Percentiles rank a stretch among this genome's conserved stretches.
Conservation (phyloP, 106 monocot genomes). For the Ottelia alismoides region DNA sequence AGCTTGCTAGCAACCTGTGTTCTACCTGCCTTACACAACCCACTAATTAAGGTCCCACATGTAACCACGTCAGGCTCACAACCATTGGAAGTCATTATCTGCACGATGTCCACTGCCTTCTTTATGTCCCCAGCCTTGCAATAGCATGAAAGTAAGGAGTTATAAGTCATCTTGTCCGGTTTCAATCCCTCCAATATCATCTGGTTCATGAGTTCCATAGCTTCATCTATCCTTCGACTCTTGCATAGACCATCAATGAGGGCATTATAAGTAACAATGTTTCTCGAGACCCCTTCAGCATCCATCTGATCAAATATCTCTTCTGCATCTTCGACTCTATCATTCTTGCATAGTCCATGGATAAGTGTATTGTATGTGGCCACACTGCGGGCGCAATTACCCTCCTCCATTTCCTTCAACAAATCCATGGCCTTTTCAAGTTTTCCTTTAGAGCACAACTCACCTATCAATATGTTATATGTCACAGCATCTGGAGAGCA, state of each 20-base stretch:
- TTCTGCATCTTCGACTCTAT: slow-evolving; percentile 63
- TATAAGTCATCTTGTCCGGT: slow-evolving; percentile 74
- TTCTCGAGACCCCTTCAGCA: slow-evolving; percentile 57
- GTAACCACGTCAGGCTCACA: slow-evolving; percentile 60
- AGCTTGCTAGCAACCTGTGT: slow-evolving; percentile 55
- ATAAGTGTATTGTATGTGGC: slow-evolving; percentile 86
- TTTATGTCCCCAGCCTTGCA: slow-evolving; percentile 56
- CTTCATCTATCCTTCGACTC: slow-evolving; percentile 59
- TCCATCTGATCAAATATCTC: slow-evolving; percentile 89
- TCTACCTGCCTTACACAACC: slow-evolving; percentile 47
- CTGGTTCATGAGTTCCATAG: slow-evolving; percentile 69
- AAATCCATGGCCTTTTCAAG: slow-evolving; percentile 53
- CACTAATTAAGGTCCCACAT: slow-evolving; percentile 68
- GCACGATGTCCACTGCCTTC: slow-evolving; percentile 68
- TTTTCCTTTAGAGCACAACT: slow-evolving; percentile 40
- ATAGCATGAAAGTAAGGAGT: slow-evolving; percentile 57
- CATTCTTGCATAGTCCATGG: slow-evolving; percentile 76
- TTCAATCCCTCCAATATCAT: slow-evolving; percentile 72
- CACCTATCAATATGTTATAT: slow-evolving; percentile 71
- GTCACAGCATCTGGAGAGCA: slow-evolving; percentile 73
- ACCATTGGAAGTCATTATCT: slow-evolving; percentile 82
- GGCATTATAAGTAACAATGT: slow-evolving; percentile 63
- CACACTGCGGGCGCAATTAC: slow-evolving; percentile 60
- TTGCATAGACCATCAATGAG: slow-evolving; percentile 80
- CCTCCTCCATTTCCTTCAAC: slow-evolving; percentile 74